These are phyloP conservation scores for Microglena sp. DNA, from an alignment of 139 green algal species.

Conservation along the genomic window DNA sequence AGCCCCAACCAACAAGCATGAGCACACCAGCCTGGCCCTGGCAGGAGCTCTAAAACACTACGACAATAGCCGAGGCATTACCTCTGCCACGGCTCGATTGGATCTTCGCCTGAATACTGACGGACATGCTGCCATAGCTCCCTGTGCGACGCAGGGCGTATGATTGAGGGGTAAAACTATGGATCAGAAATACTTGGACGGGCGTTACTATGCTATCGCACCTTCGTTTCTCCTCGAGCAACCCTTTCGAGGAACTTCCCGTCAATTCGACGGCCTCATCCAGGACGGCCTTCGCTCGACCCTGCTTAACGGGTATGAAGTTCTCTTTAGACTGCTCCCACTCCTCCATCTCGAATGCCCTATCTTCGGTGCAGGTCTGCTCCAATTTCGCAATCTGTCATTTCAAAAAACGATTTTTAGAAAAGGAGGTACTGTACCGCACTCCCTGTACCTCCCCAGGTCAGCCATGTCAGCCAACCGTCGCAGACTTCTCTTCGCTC, in stretches of 20 bases:
- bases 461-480: slow-evolving; percentile 3
- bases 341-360: slow-evolving; percentile 13
- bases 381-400: background rate
- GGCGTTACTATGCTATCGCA: background rate
- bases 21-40: background rate
- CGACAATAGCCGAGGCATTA: slow-evolving; percentile 13
- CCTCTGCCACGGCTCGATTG: slow-evolving; percentile 67
- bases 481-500: background rate
- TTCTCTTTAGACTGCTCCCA: slow-evolving; percentile 87
- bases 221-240: slow-evolving; percentile 8
- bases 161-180: background rate
- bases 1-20: slow-evolving; percentile 4
- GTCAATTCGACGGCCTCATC: slow-evolving; percentile 19
- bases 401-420: background rate
- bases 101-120: slow-evolving; percentile 64
- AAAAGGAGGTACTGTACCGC: background rate
- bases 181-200: background rate
- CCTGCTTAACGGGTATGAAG: slow-evolving; percentile 60
- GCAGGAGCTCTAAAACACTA: background rate
- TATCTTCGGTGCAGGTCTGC: background rate
- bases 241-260: slow-evolving; percentile 1
- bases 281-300: slow-evolving; percentile 42
- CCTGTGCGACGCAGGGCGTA: slow-evolving; percentile 15
- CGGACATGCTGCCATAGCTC: slow-evolving; percentile 47
- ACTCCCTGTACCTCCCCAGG: background rate